Conservation (phyloP, 768 basidiomycete species). For the Serendipita vermifera region DNA sequence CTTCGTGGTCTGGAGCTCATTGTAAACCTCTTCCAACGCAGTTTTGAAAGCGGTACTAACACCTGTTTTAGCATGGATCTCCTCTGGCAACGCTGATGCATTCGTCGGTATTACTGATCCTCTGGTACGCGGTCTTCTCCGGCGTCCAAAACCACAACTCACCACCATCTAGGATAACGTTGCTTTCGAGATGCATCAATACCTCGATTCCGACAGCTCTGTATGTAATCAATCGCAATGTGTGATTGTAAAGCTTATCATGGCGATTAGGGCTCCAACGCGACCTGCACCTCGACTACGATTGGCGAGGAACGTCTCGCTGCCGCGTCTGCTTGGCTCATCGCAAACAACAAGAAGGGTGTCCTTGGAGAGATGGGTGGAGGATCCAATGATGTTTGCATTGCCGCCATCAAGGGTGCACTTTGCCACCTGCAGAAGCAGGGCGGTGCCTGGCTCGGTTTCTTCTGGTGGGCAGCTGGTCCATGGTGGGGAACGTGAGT, state of each 20-base stretch:
- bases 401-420: constrained; percentile 37
- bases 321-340: constrained; percentile 45
- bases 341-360: constrained; percentile 46
- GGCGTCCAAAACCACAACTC: background rate
- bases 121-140: background rate
- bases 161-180: background rate
- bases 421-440: constrained; percentile 46
- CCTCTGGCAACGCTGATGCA: constrained; percentile 42
- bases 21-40: constrained; percentile 23
- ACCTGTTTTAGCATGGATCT: constrained; percentile 34
- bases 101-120: constrained; percentile 41
- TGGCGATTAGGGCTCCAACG: constrained; percentile 26
- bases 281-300: constrained; percentile 42
- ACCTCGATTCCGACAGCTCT: constrained; percentile 53
- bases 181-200: constrained; percentile 51
- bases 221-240: constrained; percentile 8
- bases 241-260: background rate
- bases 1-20: constrained; percentile 47
- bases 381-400: constrained; percentile 24
- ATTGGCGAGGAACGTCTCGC: constrained; percentile 47
- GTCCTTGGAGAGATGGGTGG: constrained; percentile 53
- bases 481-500: constrained; percentile 35
- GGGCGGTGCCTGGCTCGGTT: constrained; percentile 22
- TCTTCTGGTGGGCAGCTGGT: constrained; percentile 48
- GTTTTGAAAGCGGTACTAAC: background rate